Percentiles rank a stretch among this genome's conserved stretches.
Evolutionary conservation across 257 asterid genomes (phyloP).

Genomic region (Phtheirospermum japonicum): DNA sequence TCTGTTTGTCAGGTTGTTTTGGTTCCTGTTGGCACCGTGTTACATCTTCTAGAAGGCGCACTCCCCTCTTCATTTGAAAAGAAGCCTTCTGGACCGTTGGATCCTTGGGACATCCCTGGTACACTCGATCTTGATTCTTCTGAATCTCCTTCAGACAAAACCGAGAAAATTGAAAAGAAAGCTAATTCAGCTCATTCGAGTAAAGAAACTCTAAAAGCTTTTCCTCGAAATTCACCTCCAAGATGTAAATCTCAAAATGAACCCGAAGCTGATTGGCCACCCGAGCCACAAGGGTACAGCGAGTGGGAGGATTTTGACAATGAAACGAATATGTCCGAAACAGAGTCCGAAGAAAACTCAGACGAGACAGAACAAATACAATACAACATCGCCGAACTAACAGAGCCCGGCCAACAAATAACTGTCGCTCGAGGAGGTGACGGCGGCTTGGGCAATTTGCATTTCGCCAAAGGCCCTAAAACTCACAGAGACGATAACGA

Average conservation of each 20-base stretch:
- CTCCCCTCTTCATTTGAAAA: conserved; percentile 67
- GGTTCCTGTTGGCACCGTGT: conserved; percentile 89
- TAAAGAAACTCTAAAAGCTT: conserved; percentile 16
- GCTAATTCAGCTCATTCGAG: conserved; percentile 24
- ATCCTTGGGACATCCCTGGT: conserved; percentile 93
- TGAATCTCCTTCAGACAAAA: conserved; percentile 32
- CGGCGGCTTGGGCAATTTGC: conserved; percentile 84
- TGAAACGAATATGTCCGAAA: conserved; percentile 32
- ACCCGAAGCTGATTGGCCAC: conserved; percentile 21
- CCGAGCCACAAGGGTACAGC: conserved; percentile 36
- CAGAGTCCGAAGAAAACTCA: conserved; percentile 42
- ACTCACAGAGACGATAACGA: conserved; percentile 27
- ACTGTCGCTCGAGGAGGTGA: conserved; percentile 76
- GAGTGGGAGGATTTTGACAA: conserved; percentile 35
- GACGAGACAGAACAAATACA: conserved; percentile 43
- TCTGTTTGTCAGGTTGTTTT: conserved; percentile 56
- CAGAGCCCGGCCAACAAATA: conserved; percentile 73
- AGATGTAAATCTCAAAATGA: conserved; percentile 26
- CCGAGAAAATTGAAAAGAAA: conserved; percentile 23
- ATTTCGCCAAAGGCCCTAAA: conserved; percentile 30
- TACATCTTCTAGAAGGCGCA: conserved; percentile 81
- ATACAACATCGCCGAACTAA: conserved; percentile 74
- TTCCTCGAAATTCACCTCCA: conserved; percentile 26
- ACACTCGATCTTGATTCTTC: conserved; percentile 39
- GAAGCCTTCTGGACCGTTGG: conserved; percentile 50